Percentiles rank a stretch among this genome's conserved stretches.
Evolutionary conservation across 176 grass and related monocot genomes (phyloP).

Genomic region (Eleusine coracana): DNA sequence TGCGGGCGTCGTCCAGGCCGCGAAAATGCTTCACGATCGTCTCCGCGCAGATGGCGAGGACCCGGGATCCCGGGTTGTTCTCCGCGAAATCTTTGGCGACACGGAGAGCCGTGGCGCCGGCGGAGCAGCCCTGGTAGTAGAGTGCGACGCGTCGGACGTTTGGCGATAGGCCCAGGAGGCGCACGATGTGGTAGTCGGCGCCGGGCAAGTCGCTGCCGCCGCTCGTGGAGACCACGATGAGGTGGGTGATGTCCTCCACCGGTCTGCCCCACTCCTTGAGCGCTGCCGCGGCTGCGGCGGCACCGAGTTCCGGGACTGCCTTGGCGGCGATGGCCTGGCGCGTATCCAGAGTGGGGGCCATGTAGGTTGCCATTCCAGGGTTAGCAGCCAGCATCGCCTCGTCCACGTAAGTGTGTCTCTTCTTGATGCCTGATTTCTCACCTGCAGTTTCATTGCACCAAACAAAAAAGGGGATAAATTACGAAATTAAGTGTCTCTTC

Average conservation of each 20-base stretch:
- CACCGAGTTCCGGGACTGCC: conserved; percentile 1
- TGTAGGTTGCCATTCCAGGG: conserved; percentile 28
- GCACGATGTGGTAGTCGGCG: conserved; percentile 39
- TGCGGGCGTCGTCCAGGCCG: conserved; percentile 29
- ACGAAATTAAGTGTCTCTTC: too few relatives aligned
- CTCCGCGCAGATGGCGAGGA: conserved; percentile 40
- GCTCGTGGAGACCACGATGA: conserved; percentile 40
- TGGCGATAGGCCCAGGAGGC: conserved; percentile 35
- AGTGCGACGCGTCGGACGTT: conserved; percentile 26
- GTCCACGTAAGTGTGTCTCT: conserved; percentile 40
- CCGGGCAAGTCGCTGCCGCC: conserved; percentile 49
- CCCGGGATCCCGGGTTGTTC: conserved; percentile 45
- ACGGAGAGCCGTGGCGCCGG: too few relatives aligned
- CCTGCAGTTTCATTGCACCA: conserved; percentile 2
- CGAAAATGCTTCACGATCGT: conserved; percentile 25
- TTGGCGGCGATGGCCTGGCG: conserved; percentile 28
- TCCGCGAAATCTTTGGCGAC: conserved; percentile 54
- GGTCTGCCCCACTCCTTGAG: conserved; percentile 45
- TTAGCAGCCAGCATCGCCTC: conserved; percentile 31
- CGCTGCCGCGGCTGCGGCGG: background rate
- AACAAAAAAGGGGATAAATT: too few relatives aligned
- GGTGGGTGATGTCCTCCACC: conserved; percentile 43
- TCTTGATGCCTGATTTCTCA: conserved; percentile 52
- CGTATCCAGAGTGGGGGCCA: conserved; percentile 19
- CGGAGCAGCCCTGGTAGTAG: conserved; percentile 42